Percentiles rank a stretch among this genome's conserved stretches.
phyloP scores from a whole-genome alignment of 192 early-diverging fungal species.

The Entrophospora sp. region DNA sequence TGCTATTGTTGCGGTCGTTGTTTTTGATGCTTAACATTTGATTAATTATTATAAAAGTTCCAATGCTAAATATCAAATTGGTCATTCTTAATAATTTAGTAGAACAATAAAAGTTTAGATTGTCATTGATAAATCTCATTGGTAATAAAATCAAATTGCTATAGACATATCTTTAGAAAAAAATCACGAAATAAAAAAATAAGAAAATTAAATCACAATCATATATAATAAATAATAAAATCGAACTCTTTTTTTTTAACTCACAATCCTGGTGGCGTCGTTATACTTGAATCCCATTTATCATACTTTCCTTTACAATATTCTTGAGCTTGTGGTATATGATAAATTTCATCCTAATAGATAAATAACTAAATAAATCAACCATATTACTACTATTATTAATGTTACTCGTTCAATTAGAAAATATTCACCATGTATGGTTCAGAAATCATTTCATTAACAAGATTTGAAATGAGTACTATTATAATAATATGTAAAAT shows the following conservation, averaged over 20 bases:
- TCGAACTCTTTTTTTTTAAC: constrained; percentile 8
- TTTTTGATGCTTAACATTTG: constrained; percentile 28
- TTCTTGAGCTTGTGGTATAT: constrained; percentile 79
- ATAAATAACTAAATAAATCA: not conserved
- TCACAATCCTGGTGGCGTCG: constrained; percentile 95
- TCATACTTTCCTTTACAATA: constrained; percentile 68
- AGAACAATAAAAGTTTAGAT: constrained; percentile 30
- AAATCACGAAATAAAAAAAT: not conserved
- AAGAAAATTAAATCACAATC: not conserved
- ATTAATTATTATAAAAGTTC: constrained; percentile 38
- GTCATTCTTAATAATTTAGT: constrained; percentile 41
- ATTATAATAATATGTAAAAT: not conserved
- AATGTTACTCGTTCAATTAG: no score
- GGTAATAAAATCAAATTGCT: constrained; percentile 4
- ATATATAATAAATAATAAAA: not conserved
- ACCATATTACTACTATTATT: not conserved
- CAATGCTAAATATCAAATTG: constrained; percentile 59
- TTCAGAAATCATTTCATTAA: constrained; percentile 6
- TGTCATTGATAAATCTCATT: not conserved
- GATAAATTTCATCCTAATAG: constrained; percentile 88
- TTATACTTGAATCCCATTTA: constrained; percentile 87
- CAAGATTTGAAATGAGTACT: not conserved
- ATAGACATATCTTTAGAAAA: not conserved
- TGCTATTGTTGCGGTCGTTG: constrained; percentile 32
- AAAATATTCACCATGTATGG: constrained; percentile 12